Conservation (phyloP, 108 stramenopile genomes). For the Pelagomonas calceolata region DNA sequence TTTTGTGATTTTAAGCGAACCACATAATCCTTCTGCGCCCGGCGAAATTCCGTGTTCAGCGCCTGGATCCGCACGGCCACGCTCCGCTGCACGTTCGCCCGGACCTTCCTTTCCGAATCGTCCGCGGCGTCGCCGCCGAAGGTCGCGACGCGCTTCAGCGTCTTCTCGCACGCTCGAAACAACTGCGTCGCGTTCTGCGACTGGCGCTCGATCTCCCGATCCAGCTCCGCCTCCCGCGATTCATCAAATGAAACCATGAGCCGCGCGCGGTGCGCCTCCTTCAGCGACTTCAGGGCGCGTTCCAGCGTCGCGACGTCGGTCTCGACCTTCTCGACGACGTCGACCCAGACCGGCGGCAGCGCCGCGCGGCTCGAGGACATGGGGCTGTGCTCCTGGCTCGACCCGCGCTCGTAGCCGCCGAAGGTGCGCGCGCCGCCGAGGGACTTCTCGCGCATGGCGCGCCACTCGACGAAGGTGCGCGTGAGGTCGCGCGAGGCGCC, state of each 20-base stretch:
- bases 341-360: constrained; percentile 19
- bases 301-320: constrained; percentile 47
- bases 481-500: constrained; percentile 25
- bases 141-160: neutral
- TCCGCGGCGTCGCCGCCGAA: constrained; percentile 2
- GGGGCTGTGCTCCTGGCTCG: neutral
- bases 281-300: constrained; percentile 63
- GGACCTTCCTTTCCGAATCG: constrained; percentile 25
- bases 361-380: neutral
- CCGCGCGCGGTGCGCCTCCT: constrained; percentile 74
- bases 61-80: constrained; percentile 88
- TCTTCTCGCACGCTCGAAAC: neutral
- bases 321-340: neutral
- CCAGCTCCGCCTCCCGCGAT: constrained; percentile 56
- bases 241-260: constrained; percentile 59
- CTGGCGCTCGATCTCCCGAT: constrained; percentile 68
- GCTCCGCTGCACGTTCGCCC: constrained; percentile 49
- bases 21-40: constrained; percentile 85
- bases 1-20: constrained; percentile 70
- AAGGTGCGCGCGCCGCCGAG: neutral
- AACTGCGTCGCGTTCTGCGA: constrained; percentile 39
- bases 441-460: neutral
- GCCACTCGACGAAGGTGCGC: constrained; percentile 18
- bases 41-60: constrained; percentile 72
- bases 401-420: neutral